A percentile compares a stretch with the other conserved stretches of the same genome.
Evolutionary conservation across 2,329 filamentous ascomycete genomes (phyloP).

Genomic region (Fusarium anthophilum): DNA sequence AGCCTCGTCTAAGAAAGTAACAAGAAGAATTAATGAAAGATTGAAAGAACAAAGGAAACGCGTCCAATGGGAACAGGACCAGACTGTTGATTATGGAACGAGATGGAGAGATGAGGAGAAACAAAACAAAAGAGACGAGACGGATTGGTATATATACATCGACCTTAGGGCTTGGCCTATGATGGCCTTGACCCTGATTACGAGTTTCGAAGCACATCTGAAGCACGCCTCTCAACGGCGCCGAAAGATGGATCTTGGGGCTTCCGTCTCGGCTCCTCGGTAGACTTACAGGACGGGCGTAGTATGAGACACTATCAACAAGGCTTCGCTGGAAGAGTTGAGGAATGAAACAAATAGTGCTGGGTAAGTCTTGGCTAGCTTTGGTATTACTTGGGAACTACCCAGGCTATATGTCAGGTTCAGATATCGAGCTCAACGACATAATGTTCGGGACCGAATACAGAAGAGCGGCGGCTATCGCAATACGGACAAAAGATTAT

Average conservation of each 20-base stretch:
- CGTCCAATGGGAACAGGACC: conserved; percentile 32
- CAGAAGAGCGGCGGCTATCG: not conserved
- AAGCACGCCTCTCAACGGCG: conserved; percentile 30
- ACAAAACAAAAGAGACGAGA: conserved; percentile 38
- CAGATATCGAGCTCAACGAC: not conserved
- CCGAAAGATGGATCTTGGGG: conserved; percentile 32
- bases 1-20: conserved; percentile 41
- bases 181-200: conserved; percentile 4
- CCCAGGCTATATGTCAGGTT: conserved; percentile 15
- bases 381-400: conserved; percentile 10
- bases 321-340: conserved; percentile 10
- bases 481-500: not conserved
- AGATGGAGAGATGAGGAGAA: conserved; percentile 27
- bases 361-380: conserved; percentile 17
- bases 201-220: conserved; percentile 39
- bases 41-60: conserved; percentile 42
- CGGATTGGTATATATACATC: conserved; percentile 47
- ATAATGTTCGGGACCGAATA: not conserved
- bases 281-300: conserved; percentile 18
- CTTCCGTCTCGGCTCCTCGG: conserved; percentile 36
- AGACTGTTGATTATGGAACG: conserved; percentile 41
- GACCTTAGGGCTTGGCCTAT: not conserved
- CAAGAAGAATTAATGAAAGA: conserved; percentile 32
- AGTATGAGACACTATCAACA: conserved; percentile 29
- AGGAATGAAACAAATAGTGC: conserved; percentile 28